Evolutionary conservation across 345 rosid species (phyloP).

Genomic region (Excoecaria cochinchinensis): DNA sequence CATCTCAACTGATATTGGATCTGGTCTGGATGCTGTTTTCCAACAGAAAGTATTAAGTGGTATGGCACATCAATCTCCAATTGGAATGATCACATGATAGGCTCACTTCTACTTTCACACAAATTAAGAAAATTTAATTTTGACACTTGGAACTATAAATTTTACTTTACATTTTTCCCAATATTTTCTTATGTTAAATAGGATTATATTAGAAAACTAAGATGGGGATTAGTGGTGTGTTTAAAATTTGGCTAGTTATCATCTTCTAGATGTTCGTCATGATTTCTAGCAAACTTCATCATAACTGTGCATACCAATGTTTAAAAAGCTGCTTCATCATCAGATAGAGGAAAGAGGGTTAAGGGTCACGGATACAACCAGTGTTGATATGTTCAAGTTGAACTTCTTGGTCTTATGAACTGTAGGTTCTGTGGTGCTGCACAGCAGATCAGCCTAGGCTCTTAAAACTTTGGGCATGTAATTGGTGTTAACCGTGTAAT

Average conservation of each 20-base stretch:
- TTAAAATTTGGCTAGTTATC: not conserved
- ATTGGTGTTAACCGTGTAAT: not conserved
- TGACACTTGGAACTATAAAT: too few relatives aligned
- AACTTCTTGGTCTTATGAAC: not conserved
- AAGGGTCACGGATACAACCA: not conserved
- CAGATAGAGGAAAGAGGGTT: not conserved
- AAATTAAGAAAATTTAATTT: too few relatives aligned
- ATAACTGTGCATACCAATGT: not conserved
- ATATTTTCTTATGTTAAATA: too few relatives aligned
- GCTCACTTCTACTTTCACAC: too few relatives aligned
- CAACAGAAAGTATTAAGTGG: conserved; percentile 59
- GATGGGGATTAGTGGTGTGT: too few relatives aligned
- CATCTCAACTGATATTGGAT: conserved; percentile 48
- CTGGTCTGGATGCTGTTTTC: conserved; percentile 59
- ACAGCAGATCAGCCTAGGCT: not conserved
- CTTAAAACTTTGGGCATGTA: not conserved
- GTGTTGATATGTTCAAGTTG: not conserved
- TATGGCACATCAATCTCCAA: conserved; percentile 22
- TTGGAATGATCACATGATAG: not conserved
- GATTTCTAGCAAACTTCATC: not conserved
- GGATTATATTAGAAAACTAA: too few relatives aligned
- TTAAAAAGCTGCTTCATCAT: not conserved
- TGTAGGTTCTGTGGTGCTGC: not conserved
- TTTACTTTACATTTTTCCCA: too few relatives aligned
- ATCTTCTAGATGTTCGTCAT: not conserved